phyloP scores from a whole-genome alignment of 805 yeast genomes.

The Yamadazyma phyllophila region DNA sequence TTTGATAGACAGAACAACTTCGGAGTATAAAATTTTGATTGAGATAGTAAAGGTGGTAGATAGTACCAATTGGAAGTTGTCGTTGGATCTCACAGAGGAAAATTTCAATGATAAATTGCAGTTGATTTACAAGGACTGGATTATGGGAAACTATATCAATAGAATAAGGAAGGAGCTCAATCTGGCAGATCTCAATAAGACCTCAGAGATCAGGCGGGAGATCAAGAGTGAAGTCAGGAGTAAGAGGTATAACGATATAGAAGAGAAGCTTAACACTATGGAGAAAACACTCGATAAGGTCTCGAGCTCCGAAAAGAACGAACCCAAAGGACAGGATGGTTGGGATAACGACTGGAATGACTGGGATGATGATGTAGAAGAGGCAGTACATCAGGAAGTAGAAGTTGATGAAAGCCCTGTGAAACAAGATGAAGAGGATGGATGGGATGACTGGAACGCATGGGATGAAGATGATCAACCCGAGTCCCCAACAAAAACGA shows the following conservation, averaged over 20 bases:
- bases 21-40: slow-evolving; percentile 12
- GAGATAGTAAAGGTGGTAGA: slow-evolving; percentile 12
- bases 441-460: slow-evolving; percentile 22
- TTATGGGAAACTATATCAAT: slow-evolving; percentile 31
- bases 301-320: neutral
- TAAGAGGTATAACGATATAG: slow-evolving; percentile 10
- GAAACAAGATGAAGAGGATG: slow-evolving; percentile 10
- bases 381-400: neutral
- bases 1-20: slow-evolving; percentile 17
- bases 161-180: slow-evolving; percentile 22
- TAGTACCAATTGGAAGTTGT: slow-evolving; percentile 24
- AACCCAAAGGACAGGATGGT: slow-evolving; percentile 9
- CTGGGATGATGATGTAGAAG: slow-evolving; percentile 4
- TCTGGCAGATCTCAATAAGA: slow-evolving; percentile 12
- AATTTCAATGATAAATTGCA: slow-evolving; percentile 24
- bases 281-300: slow-evolving; percentile 12
- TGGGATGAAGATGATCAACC: slow-evolving; percentile 23
- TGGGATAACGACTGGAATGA: slow-evolving; percentile 31
- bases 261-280: slow-evolving; percentile 11
- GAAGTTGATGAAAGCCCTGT: no score
- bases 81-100: slow-evolving; percentile 17
- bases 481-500: neutral
- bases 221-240: slow-evolving; percentile 11
- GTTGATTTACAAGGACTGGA: slow-evolving; percentile 29
- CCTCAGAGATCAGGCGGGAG: slow-evolving; percentile 17